Base-by-base conservation (phyloP, 345 rosid genomes). In the Barbarea vulgaris region DNA sequence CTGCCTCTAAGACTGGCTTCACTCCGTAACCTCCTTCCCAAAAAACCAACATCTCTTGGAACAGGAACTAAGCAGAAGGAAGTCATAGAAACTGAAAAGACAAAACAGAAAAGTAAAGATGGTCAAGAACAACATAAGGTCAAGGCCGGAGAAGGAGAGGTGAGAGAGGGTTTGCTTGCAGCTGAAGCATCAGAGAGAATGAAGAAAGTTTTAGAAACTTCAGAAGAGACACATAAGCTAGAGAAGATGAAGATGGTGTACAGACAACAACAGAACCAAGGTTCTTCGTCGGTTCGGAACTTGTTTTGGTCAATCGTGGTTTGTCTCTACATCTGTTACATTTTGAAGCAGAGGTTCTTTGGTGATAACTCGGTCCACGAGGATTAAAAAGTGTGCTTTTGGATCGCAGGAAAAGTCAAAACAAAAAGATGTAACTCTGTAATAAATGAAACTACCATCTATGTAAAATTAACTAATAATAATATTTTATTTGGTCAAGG, bases 301-400 rank as follows among this genome's bases (percentile, higher is more conserved):
- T 56, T 77, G 72, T 28, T 77, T 64, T 77, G 80, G 76, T 64
- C 67, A 27, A 21, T 77, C 36, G 39, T 77, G n/a, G 67, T 70
- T 56, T 77, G 59, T 70, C 67, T 77, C 67, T 77, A 77, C 47
- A 57, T 77, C 39, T 70, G 18, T n/a, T 77, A 77, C 68, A 51
- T 77, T 56, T 64, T 77, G 68, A 77, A 77, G 72, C 76, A 77
- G 72, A 77, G 55, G 55, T 64, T 77, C 76, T 77, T 64, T 37
- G 72, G 80, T 7, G 52, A 25, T 55, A 19, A 70, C 61, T 70
- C 64, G n/a, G 19, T 2, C 54, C 70, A 22, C 25, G 75, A 54
- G 7, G 59, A 34, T 19, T 76, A 69, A 70, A 13, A 41, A n/a
- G 11, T 67, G 48, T 22, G 22, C 12, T n/a, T 28, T n/a, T 22